Evolutionary conservation across 768 basidiomycete species (phyloP).

Genomic region (Steccherinum ochraceum): DNA sequence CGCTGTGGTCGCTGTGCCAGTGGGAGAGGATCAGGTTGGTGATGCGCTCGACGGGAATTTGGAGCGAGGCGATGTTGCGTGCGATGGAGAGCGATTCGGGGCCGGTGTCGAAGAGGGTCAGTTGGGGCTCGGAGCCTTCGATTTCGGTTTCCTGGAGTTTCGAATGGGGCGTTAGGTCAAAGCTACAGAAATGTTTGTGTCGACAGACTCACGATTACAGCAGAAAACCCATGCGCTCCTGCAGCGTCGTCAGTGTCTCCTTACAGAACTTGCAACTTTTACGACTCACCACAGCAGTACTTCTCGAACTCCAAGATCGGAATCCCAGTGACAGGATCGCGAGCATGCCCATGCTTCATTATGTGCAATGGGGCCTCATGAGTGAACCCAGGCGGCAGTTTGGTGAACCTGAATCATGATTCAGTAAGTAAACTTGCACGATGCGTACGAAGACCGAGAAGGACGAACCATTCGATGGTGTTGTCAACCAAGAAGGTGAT

Average conservation of each 20-base stretch:
- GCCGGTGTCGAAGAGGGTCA: slow-evolving; percentile 80
- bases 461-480: slow-evolving; percentile 64
- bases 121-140: slow-evolving; percentile 35
- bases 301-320: slow-evolving; percentile 67
- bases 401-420: slow-evolving; percentile 55
- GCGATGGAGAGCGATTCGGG: slow-evolving; percentile 71
- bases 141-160: slow-evolving; percentile 54
- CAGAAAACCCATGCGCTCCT: slow-evolving; percentile 83
- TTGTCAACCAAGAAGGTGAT: slow-evolving; percentile 76
- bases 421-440: not conserved
- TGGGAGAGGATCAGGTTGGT: slow-evolving; percentile 64
- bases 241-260: not conserved
- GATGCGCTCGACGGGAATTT: slow-evolving; percentile 45
- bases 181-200: too few species aligned
- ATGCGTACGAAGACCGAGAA: not conserved
- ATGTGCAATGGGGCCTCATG: slow-evolving; percentile 68
- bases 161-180: too few species aligned
- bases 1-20: slow-evolving; percentile 53
- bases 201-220: slow-evolving; percentile 63
- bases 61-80: slow-evolving; percentile 62
- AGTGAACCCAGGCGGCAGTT: slow-evolving; percentile 69
- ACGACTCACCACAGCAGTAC: slow-evolving; percentile 58
- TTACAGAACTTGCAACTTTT: not conserved
- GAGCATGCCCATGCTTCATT: slow-evolving; percentile 35
- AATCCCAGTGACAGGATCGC: slow-evolving; percentile 40